These are phyloP conservation scores for Hymenoscyphus salicellus DNA, from an alignment of 2,329 filamentous ascomycete species.

Conservation along the genomic window DNA sequence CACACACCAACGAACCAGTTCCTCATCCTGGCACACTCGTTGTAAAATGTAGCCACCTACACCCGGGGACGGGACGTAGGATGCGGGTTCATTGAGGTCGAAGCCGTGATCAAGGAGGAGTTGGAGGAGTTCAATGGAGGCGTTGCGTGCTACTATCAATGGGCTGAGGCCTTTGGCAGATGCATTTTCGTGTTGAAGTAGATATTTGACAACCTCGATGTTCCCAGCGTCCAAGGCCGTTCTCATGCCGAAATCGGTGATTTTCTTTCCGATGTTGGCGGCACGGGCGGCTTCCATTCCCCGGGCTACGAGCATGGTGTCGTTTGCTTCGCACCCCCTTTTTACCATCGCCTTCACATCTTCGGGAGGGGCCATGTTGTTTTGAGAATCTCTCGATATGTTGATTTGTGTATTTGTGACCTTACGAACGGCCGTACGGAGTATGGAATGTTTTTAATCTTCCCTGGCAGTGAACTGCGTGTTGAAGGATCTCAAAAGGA, in stretches of 20 bases:
- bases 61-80: background rate
- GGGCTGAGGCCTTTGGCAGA: background rate
- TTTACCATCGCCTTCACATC: background rate
- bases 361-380: too few relatives aligned
- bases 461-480: too few relatives aligned
- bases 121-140: conserved; percentile 4
- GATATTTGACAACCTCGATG: background rate
- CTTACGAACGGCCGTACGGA: too few relatives aligned
- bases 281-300: background rate
- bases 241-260: background rate
- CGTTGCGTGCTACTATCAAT: background rate
- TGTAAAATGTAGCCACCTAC: background rate
- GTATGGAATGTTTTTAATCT: too few relatives aligned
- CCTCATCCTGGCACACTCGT: background rate
- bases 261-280: background rate
- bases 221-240: background rate
- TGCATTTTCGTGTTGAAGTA: background rate
- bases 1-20: conserved; percentile 1
- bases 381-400: too few relatives aligned
- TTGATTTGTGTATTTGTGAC: too few relatives aligned
- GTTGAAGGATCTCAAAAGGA: too few relatives aligned
- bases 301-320: background rate
- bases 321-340: conserved; percentile 2
- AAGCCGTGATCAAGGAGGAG: conserved; percentile 3
- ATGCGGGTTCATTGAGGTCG: conserved; percentile 1